Percentiles rank a stretch among this genome's conserved stretches.
Evolutionary conservation across 2,329 filamentous ascomycete species (phyloP).

Genomic region (Thyridium curvatum): DNA sequence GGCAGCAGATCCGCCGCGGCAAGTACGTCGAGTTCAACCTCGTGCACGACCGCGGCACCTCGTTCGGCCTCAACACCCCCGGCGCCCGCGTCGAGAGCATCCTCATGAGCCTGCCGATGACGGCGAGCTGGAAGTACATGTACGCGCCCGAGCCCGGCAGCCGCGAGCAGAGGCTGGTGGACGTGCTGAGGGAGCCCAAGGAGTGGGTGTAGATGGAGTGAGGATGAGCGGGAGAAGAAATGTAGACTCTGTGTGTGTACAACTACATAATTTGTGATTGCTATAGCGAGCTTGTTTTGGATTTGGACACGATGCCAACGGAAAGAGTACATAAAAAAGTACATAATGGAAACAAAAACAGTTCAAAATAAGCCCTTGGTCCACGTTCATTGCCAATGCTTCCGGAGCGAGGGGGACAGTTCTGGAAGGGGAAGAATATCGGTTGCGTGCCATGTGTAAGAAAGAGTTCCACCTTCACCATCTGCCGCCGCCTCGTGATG

Average conservation of each 20-base stretch:
- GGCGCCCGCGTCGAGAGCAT: conserved; percentile 93
- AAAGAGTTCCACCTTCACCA: too few species aligned
- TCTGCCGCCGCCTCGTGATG: too few species aligned
- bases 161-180: conserved; percentile 73
- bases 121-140: conserved; percentile 95
- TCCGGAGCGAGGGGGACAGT: too few species aligned
- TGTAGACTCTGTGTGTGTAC: conserved; percentile 5
- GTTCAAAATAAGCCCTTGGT: background rate
- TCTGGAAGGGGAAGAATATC: too few species aligned
- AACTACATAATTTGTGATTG: conserved; percentile 1
- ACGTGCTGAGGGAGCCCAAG: conserved; percentile 59
- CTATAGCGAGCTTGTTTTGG: background rate
- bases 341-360: too few species aligned
- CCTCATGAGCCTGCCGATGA: conserved; percentile 90
- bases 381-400: too few species aligned
- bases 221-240: conserved; percentile 2
- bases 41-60: conserved; percentile 90
- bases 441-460: too few species aligned
- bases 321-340: background rate
- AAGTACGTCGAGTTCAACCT: conserved; percentile 98
- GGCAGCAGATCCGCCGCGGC: conserved; percentile 93
- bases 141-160: conserved; percentile 71
- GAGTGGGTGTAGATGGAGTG: conserved; percentile 52
- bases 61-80: conserved; percentile 89
- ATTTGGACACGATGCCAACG: background rate